These are phyloP conservation scores for Aspergillus fijiensis DNA, from an alignment of 2,329 filamentous ascomycete species.

Conservation along the genomic window DNA sequence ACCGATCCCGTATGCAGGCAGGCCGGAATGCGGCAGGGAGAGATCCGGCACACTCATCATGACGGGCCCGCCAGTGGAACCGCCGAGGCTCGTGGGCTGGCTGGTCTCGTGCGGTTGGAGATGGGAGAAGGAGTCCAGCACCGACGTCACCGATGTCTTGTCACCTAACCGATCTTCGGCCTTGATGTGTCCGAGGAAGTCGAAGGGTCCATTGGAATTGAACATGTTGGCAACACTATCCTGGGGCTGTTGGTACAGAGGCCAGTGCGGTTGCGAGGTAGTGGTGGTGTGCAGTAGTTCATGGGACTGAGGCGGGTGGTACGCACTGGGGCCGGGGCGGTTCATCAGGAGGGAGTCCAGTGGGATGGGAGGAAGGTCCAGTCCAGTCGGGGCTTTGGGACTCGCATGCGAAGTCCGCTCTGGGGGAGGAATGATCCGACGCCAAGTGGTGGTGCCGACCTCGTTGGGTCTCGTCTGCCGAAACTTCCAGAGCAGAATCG, in stretches of 20 bases:
- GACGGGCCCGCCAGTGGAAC: conserved; percentile 28
- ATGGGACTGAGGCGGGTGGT: conserved; percentile 32
- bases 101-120: conserved; percentile 33
- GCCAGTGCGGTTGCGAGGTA: conserved; percentile 36
- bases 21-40: conserved; percentile 31
- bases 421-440: conserved; percentile 40
- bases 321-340: conserved; percentile 32
- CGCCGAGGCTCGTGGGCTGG: conserved; percentile 30
- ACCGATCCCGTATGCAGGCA: conserved; percentile 32
- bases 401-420: conserved; percentile 40
- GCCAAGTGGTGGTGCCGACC: conserved; percentile 47
- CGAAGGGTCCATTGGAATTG: conserved; percentile 31
- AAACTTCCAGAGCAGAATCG: conserved; percentile 49
- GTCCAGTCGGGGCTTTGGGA: conserved; percentile 31
- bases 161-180: conserved; percentile 34
- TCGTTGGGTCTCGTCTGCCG: conserved; percentile 41
- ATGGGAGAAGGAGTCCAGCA: conserved; percentile 35
- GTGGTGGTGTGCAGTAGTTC: conserved; percentile 32
- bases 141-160: conserved; percentile 37
- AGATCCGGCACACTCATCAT: conserved; percentile 40
- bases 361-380: conserved; percentile 39
- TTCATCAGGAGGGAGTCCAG: conserved; percentile 37
- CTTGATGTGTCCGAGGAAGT: conserved; percentile 38
- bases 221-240: conserved; percentile 38
- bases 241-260: conserved; percentile 35